Conservation (phyloP, 106 monocot species). For the Platanthera zijinensis region DNA sequence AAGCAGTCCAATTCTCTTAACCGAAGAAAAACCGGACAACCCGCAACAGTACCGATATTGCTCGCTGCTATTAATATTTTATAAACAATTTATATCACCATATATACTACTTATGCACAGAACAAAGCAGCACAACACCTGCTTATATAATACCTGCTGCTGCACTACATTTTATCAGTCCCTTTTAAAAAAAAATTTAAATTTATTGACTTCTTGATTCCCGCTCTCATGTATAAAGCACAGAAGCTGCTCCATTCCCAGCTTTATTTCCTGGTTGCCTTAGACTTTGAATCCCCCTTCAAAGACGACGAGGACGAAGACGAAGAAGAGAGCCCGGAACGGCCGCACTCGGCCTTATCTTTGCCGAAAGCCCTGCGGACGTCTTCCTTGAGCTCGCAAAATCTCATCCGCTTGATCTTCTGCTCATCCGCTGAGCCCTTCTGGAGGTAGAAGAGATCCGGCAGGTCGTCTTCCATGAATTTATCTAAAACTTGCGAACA, state of each 20-base stretch:
- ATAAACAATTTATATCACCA: background rate
- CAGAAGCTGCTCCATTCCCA: background rate
- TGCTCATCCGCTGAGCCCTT: slow-evolving; percentile 68
- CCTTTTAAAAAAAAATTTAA: no score
- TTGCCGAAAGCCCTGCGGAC: slow-evolving; percentile 79
- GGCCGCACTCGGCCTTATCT: slow-evolving; percentile 41
- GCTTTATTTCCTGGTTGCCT: slow-evolving; percentile 33
- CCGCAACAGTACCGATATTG: no score
- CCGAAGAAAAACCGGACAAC: no score
- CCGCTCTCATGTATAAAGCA: no score
- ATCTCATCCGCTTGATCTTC: slow-evolving; percentile 57
- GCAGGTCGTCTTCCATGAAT: slow-evolving; percentile 71
- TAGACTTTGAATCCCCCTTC: slow-evolving; percentile 22
- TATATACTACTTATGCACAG: background rate
- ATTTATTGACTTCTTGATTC: no score
- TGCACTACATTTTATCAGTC: no score
- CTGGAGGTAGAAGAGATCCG: slow-evolving; percentile 45
- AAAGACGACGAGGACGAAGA: slow-evolving; percentile 43
- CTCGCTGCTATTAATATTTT: background rate
- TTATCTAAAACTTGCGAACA: slow-evolving; percentile 76
- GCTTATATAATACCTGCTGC: background rate
- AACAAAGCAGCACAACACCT: background rate
- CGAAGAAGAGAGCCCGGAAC: slow-evolving; percentile 28
- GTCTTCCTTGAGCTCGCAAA: slow-evolving; percentile 76
- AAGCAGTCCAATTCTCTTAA: no score